Conservation (phyloP, 352 stramenopile genomes). For the Phytopythium delawarense region DNA sequence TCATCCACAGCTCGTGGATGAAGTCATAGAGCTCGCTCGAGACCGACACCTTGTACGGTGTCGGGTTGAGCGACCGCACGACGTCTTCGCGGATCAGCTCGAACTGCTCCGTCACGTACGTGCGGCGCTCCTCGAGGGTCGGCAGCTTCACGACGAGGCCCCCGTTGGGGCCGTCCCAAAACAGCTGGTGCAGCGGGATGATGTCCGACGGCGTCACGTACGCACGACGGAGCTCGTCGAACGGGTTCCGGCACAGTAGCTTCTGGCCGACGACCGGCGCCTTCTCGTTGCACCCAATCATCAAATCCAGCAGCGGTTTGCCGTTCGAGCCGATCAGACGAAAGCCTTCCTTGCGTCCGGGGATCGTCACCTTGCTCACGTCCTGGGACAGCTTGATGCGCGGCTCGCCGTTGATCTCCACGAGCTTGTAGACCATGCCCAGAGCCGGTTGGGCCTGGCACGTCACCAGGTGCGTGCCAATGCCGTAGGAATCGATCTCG, state of each 20-base stretch:
- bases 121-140: slow-evolving; percentile 70
- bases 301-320: slow-evolving; percentile 87
- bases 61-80: slow-evolving; percentile 94
- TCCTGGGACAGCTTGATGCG: slow-evolving; percentile 99
- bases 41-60: slow-evolving; percentile 93
- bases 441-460: slow-evolving; percentile 98
- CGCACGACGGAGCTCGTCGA: slow-evolving; percentile 92
- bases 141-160: slow-evolving; percentile 62
- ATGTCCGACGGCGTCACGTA: slow-evolving; percentile 92
- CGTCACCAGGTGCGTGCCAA: slow-evolving; percentile 95
- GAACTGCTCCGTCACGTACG: slow-evolving; percentile 91
- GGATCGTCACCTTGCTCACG: slow-evolving; percentile 94
- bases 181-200: slow-evolving; percentile 85
- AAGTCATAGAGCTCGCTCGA: slow-evolving; percentile 88
- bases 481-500: slow-evolving; percentile 94
- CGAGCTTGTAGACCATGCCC: slow-evolving; percentile 99
- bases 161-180: slow-evolving; percentile 88
- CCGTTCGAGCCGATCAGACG: slow-evolving; percentile 88
- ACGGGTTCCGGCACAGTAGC: slow-evolving; percentile 95
- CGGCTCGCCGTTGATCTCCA: slow-evolving; percentile 94
- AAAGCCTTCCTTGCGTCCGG: slow-evolving; percentile 88
- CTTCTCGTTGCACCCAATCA: slow-evolving; percentile 85
- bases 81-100: slow-evolving; percentile 92
- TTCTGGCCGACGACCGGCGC: slow-evolving; percentile 79
- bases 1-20: slow-evolving; percentile 96